Evolutionary conservation across 176 grass and related monocot species (phyloP), one percentile per base, ranked within the genome.

Genomic region (Elaeis guineensis): DNA sequence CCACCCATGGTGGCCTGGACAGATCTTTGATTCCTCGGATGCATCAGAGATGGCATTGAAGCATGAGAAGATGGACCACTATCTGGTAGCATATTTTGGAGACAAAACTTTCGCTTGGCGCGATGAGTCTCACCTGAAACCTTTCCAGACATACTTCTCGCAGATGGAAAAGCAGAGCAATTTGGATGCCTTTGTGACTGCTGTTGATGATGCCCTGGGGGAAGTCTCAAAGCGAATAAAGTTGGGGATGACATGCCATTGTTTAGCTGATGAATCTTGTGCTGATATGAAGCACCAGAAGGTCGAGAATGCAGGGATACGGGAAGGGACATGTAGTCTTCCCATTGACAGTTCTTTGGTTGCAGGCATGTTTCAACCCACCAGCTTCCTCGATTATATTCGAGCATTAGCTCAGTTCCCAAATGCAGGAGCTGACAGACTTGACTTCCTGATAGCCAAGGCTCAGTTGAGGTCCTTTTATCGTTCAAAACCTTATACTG

Each of bases 61-160:
- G 55, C 21, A 63, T 58, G 62, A 63, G 60, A 82, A 73, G 66
- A 58, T 70, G 39, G 81, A 62, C 52, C 81, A 85, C 72, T 64
- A 83, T 61, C 75, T 97, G 70, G 78, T 97, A 56, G 86, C 84
- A 57, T 97, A 85, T 70, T 97, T 91, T 56, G 87, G 87, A 50
- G 81, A 89, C 66, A 89, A 83, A 64, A 83, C 87, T 54, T 87
- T 97, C 67, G 88, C 84, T 56, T 97, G 93, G 93, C 80, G 76
- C 28, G 87, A 91, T 55, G 84, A 78, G 5, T 75, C 84, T 12
- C 65, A 75, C 51, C 75, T 97, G 71, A 77, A 71, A 69, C 87
- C 93, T 55, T 97, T 87, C 78, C 84, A 83, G 63, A 72, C 57
- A 44, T 70, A 77, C 72, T 97, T 97, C 72, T 62, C 72, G 55